Base-by-base conservation (phyloP, 495 filamentous ascomycete genomes). In the Penicillium fimorum region DNA sequence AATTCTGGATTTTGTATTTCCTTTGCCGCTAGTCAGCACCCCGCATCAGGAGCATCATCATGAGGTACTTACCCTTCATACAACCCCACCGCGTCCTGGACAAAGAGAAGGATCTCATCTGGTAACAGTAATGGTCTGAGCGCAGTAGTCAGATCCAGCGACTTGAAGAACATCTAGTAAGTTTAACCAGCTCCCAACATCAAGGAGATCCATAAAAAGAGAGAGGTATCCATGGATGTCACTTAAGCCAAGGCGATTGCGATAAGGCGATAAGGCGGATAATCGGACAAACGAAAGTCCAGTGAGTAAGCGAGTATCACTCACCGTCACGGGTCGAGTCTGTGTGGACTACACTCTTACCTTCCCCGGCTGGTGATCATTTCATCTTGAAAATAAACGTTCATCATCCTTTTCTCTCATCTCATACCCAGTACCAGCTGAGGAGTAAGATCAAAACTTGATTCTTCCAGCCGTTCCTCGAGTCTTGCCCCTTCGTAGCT, bases 61-160 rank as follows among this genome's bases (percentile, higher is more conserved):
- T 30, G 47, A 40, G n/a, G 43, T 32, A 75, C 86, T 74, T 77
- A 97, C 92, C 95, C 94, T 79, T 97, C 90, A 75, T 99, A 99
- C 59, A 99, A 78, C 63, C 95, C 94, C 66, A 97, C 94, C 71
- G 88, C 89, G 81, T 97, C 90, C 74, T 96, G 92, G 57, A 99
- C 91, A 76, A 97, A 97, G 55, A 97, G 83, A 30, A 97, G 77
- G 20, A 82, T 81, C 73, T 97, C 94, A 76, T 96, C 95, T 59
- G 91, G 89, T 46, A 95, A 81, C 57, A 96, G 85, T 50, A 85
- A 85, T 42, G 94, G 94, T 77, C 95, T 88, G 67, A 96, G 83
- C 57, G 94, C 94, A 72, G 91, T 96, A 8, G 95, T 97, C 63
- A 99, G 82, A 73, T 97, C 92, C 65, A 97, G 79, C 66, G 86